A percentile compares a stretch with the other conserved stretches of the same genome.
Evolutionary conservation across 2,329 filamentous ascomycete genomes (phyloP).

Genomic region (Talaromyces amestolkiae): DNA sequence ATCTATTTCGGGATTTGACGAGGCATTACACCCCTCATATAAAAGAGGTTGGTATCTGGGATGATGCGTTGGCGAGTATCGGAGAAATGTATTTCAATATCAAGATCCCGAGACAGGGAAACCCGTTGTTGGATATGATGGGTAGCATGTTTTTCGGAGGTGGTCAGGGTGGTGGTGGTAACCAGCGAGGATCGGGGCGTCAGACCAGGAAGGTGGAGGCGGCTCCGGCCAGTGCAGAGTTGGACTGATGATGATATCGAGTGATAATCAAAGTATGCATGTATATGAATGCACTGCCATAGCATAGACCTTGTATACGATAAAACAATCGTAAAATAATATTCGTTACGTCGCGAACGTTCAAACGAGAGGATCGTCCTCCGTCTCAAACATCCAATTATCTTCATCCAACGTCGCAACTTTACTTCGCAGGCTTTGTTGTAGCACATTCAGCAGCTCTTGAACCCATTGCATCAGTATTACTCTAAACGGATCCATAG

Average conservation of each 20-base stretch:
- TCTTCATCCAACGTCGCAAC: slow-evolving; percentile 74
- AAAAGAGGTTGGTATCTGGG: slow-evolving; percentile 74
- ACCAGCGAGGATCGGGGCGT: slow-evolving; percentile 44
- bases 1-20: slow-evolving; percentile 77
- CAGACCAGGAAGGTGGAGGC: slow-evolving; percentile 49
- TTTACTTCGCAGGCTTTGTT: slow-evolving; percentile 68
- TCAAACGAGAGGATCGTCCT: slow-evolving; percentile 48
- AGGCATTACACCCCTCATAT: slow-evolving; percentile 78
- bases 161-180: slow-evolving; percentile 48
- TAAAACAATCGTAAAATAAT: background rate
- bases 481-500: background rate
- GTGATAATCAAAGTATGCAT: background rate
- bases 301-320: background rate
- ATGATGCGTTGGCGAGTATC: slow-evolving; percentile 77
- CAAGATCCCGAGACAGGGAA: slow-evolving; percentile 80
- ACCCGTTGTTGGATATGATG: slow-evolving; percentile 98
- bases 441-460: slow-evolving; percentile 68
- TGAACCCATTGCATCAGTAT: slow-evolving; percentile 27
- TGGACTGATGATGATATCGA: slow-evolving; percentile 36
- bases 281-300: background rate
- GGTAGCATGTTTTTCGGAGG: slow-evolving; percentile 86
- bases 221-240: slow-evolving; percentile 44
- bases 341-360: background rate
- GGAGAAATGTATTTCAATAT: slow-evolving; percentile 98
- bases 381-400: slow-evolving; percentile 85